Base-by-base conservation (phyloP, 805 yeast species). In the Kodamaea neixiangensis region DNA sequence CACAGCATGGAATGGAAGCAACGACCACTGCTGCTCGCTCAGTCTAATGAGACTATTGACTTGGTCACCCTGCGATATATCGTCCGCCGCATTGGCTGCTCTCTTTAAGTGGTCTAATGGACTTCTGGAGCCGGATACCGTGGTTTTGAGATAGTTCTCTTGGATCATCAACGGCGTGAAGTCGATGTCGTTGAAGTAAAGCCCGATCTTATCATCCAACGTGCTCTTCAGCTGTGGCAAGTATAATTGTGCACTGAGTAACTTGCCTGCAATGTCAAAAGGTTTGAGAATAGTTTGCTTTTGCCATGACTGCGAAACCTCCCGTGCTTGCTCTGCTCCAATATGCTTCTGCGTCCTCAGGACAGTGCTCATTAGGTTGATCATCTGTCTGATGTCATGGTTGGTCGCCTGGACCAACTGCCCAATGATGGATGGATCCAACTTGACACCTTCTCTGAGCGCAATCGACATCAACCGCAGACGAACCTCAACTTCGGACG, bases 81-180 rank as follows among this genome's bases (percentile, higher is more conserved):
- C 81, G 58, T 90, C 90, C 0, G 98, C 89, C 0, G 99, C 98
- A 22, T 75, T 71, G 1, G 89, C 86, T 0, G 86, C 83, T 14
- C 83, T 72, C 55, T 79, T 75, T 52, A 93, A 68, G 56, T 84
- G 89, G 9, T 78, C 73, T 19, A 71, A 57, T 3, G 10, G 10
- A n/a, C 79, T 73, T 15, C 11, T 13, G 15, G 20, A 15, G 20
- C 31, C 18, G 9, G 75, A 56, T 1, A 96, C 97, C 38, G 72
- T 72, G 0, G 96, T 85, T 33, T 70, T 71, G 45, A 89, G 67
- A 65, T 94, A 94, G 69, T 94, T 94, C 66, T 94, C 99, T 64
- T 93, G 97, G 48, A 94, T 81, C 98, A 94, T 93, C 54, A 93
- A 76, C 4, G 99, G 98, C 1, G 96, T 85, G 65, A 94, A 87